Conservation (phyloP, 78 protist genomes). For the Polysphondylium violaceum region DNA sequence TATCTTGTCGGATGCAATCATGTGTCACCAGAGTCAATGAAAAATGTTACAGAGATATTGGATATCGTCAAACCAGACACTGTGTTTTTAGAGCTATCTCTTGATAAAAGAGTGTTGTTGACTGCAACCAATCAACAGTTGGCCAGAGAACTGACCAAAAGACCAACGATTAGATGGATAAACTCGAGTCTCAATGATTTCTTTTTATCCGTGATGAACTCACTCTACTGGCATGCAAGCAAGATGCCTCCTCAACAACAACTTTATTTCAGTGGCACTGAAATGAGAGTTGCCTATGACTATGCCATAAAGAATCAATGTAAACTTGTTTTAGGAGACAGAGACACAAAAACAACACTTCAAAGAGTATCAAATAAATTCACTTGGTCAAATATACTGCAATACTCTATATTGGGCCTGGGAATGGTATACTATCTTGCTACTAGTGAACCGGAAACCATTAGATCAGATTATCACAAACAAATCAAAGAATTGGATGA, state of each 20-base stretch:
- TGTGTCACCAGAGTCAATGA: slow-evolving; percentile 5
- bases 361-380: slow-evolving; percentile 23
- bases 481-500: background rate
- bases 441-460: background rate
- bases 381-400: background rate
- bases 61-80: slow-evolving; percentile 60
- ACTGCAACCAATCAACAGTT: slow-evolving; percentile 2
- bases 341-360: slow-evolving; percentile 23
- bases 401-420: background rate
- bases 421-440: background rate
- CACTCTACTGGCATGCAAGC: slow-evolving; percentile 12
- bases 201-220: background rate
- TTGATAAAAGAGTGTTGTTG: slow-evolving; percentile 9
- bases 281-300: slow-evolving; percentile 39
- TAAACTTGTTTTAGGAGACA: slow-evolving; percentile 38
- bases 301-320: slow-evolving; percentile 46
- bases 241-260: background rate
- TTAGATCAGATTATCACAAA: background rate
- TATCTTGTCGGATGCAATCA: slow-evolving; percentile 32
- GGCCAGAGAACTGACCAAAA: background rate
- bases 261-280: slow-evolving; percentile 30
- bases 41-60: background rate
- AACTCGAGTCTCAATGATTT: background rate
- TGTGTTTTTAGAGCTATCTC: slow-evolving; percentile 33
- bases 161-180: slow-evolving; percentile 38